phyloP scores from a whole-genome alignment of 2,329 filamentous ascomycete species.

The Aspergillus pseudotamarii region DNA sequence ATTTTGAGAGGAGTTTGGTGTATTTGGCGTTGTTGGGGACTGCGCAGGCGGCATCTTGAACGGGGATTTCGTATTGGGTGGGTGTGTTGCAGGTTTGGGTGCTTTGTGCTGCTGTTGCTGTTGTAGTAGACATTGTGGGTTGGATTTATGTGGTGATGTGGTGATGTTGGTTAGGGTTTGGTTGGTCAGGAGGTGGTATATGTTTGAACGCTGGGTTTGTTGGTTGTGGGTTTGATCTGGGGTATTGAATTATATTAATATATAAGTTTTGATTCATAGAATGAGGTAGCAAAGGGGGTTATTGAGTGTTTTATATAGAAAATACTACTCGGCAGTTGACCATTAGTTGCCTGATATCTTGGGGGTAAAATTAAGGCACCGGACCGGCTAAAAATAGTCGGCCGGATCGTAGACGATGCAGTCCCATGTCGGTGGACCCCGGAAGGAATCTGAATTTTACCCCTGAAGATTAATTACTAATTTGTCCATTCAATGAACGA shows the following conservation, averaged over 20 bases:
- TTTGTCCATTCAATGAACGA: too few relatives aligned
- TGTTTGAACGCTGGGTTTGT: background rate
- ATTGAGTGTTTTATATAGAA: background rate
- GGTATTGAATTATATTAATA: background rate
- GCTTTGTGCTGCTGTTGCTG: constrained; percentile 12
- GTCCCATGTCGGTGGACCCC: background rate
- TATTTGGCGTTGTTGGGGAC: constrained; percentile 27
- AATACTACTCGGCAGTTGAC: background rate
- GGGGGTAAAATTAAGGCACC: too few relatives aligned
- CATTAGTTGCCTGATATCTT: background rate
- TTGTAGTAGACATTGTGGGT: constrained; percentile 2
- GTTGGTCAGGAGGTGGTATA: too few relatives aligned
- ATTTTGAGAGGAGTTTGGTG: constrained; percentile 19
- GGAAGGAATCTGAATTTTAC: background rate
- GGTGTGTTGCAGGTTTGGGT: constrained; percentile 19
- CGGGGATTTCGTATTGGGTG: constrained; percentile 28
- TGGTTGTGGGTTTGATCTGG: background rate
- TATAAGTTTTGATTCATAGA: background rate
- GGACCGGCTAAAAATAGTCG: constrained; percentile 1
- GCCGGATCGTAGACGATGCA: background rate
- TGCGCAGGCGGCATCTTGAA: constrained; percentile 29
- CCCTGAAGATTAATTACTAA: background rate
- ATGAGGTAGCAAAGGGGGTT: background rate
- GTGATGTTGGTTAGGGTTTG: too few relatives aligned
- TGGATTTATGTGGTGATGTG: background rate